phyloP scores from a whole-genome alignment of 306 rosid genomes.

The Medicago truncatula region DNA sequence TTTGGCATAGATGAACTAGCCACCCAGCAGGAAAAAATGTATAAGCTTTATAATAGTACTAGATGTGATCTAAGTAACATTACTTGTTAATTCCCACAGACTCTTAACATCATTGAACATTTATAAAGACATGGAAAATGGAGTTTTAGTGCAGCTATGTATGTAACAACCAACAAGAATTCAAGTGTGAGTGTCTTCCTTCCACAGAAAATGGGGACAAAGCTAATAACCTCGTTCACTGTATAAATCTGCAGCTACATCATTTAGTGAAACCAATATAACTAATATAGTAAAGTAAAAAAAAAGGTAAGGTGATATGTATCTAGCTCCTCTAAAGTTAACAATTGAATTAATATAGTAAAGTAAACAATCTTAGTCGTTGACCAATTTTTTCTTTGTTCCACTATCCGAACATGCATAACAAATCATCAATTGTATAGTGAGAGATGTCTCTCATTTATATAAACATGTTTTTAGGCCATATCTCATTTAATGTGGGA shows the following conservation, averaged over 20 bases:
- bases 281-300: background rate
- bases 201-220: background rate
- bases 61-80: conserved; percentile 1
- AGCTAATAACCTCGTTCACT: background rate
- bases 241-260: background rate
- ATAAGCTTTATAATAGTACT: background rate
- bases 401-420: background rate
- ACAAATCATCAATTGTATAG: background rate
- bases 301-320: background rate
- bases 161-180: background rate
- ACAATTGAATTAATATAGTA: background rate
- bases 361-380: background rate
- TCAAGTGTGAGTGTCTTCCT: background rate
- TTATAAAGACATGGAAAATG: background rate
- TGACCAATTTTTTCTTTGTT: background rate
- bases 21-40: conserved; percentile 5
- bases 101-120: background rate
- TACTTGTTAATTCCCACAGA: background rate
- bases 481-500: background rate
- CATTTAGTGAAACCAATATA: background rate
- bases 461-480: background rate
- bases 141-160: background rate
- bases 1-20: background rate
- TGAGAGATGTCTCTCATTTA: background rate
- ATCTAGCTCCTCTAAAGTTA: background rate